Base-by-base conservation (phyloP, 116 monocot genomes). In the Dioscorea cayenensis region DNA sequence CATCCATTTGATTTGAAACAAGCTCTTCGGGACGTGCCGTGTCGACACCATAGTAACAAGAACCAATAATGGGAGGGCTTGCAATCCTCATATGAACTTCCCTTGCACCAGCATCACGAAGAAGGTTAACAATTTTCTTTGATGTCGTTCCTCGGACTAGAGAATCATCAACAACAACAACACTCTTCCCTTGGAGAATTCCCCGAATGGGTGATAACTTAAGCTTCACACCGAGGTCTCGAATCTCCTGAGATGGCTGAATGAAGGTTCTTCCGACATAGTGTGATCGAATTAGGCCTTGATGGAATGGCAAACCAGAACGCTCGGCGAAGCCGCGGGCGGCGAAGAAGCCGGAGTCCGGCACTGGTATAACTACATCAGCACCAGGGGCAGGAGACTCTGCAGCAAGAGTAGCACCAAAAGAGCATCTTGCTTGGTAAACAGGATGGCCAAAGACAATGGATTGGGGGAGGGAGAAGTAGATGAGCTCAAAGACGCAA, bases 1-100 rank as follows among this genome's bases (percentile, higher is more conserved):
- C 71, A 69, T 89, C 79, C 91, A 95, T 79, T 79, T 83, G 70
- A 59, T 95, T 95, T 2, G 88, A 91, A 19, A 95, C 89, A 49
- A 95, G 76, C 86, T 94, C 94, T 72, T 84, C 77, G 0, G 83
- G 72, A 11, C 84, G 80, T 1, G 94, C 90, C 4, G 94, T 94
- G 71, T 94, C 94, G 0, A 94, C 88, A 0, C 94, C 90, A 51
- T 94, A 94, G 67, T 88, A 90, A 70, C 94, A 94, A 13, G 94
- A 94, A 0, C 90, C 88, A 12, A 90, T 66, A 20, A 94, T 90
- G 2, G 94, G 94, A 0, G 94, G 94, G 72, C 88, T 80, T 4
- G 94, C 90, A 22, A 94, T 94, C 74, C 94, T 81, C 88, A 94
- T 88, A 77, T 94, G 94, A 8, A 94, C 94, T 72, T 94, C 94